Evolutionary conservation across 2,329 filamentous ascomycete species (phyloP).

Genomic region (Colletotrichum tamarilloi): DNA sequence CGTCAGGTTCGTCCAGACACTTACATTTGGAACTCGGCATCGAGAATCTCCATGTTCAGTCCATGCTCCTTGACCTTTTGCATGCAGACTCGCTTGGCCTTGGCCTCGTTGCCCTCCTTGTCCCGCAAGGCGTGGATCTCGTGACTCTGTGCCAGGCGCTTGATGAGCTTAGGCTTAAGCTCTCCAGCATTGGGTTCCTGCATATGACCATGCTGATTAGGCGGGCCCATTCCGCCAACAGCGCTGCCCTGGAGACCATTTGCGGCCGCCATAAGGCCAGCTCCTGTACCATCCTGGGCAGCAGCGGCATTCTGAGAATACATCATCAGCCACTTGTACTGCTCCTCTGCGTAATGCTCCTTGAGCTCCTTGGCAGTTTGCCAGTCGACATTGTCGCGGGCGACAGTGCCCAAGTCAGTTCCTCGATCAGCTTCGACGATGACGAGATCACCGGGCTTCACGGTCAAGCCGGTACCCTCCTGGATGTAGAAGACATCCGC

Average conservation of each 20-base stretch:
- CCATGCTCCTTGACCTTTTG: conserved; percentile 96
- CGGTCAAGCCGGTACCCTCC: conserved; percentile 90
- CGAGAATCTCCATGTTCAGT: conserved; percentile 97
- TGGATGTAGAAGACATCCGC: conserved; percentile 98
- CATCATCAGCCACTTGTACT: conserved; percentile 99
- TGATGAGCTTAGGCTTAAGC: conserved; percentile 96
- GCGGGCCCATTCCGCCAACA: conserved; percentile 82
- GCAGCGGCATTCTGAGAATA: conserved; percentile 84
- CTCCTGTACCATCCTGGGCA: conserved; percentile 69
- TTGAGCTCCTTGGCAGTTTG: conserved; percentile 89
- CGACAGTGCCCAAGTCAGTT: conserved; percentile 93
- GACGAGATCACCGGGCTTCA: conserved; percentile 92
- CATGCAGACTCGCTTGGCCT: conserved; percentile 95
- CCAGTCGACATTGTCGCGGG: conserved; percentile 88
- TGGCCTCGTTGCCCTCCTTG: conserved; percentile 97
- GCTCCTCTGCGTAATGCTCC: conserved; percentile 91
- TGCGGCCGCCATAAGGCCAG: conserved; percentile 72
- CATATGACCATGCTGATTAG: conserved; percentile 74
- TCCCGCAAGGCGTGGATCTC: conserved; percentile 90
- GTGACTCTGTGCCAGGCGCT: conserved; percentile 90
- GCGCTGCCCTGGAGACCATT: conserved; percentile 75
- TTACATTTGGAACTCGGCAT: conserved; percentile 98
- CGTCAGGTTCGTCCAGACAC: conserved; percentile 48
- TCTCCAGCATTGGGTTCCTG: conserved; percentile 79
- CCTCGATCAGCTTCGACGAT: conserved; percentile 98